Evolutionary conservation across 257 asterid genomes (phyloP).

Genomic region (Solanum verrucosum): DNA sequence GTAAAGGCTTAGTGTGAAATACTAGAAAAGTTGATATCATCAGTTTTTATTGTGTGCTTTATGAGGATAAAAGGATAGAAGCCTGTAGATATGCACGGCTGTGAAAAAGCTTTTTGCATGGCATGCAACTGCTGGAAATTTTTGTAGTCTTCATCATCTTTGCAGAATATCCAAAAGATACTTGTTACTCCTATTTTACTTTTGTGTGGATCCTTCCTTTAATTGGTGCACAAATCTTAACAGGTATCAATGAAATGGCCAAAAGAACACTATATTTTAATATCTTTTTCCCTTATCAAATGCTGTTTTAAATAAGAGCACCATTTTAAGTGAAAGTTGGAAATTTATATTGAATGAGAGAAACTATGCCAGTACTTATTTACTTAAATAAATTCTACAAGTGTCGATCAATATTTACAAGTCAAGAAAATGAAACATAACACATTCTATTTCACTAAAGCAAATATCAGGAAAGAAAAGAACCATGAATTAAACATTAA

Average conservation of each 20-base stretch:
- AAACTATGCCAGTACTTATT: not conserved
- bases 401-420: not conserved
- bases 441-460: not conserved
- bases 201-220: not conserved
- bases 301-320: not conserved
- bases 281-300: not conserved
- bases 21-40: not conserved
- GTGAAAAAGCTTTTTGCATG: not conserved
- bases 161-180: not conserved
- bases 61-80: not conserved
- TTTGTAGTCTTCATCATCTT: not conserved
- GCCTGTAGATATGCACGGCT: not conserved
- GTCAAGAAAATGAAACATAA: not conserved
- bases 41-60: not conserved
- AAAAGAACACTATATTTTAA: not conserved
- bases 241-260: not conserved
- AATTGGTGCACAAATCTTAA: not conserved
- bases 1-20: not conserved
- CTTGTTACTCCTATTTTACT: not conserved
- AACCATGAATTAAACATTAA: not conserved
- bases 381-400: not conserved
- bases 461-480: not conserved
- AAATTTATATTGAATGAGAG: not conserved
- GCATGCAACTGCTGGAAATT: not conserved
- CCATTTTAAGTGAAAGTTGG: not conserved